phyloP scores from a whole-genome alignment of 2,329 filamentous ascomycete genomes.

The Stachybotrys chlorohalonatus region DNA sequence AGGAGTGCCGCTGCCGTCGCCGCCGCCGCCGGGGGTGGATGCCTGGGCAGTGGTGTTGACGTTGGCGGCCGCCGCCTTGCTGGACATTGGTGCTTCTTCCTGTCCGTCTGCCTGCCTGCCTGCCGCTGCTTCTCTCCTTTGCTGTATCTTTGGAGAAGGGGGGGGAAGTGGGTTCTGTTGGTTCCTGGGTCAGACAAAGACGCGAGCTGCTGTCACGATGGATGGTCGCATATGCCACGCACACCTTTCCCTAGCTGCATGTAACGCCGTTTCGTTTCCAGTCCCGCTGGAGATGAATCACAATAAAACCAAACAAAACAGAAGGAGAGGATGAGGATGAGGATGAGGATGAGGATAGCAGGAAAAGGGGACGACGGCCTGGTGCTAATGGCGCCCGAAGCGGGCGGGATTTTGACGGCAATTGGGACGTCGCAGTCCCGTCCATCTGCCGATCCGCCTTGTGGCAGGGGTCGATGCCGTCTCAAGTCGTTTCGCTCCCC shows the following conservation, averaged over 20 bases:
- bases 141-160: too few species aligned
- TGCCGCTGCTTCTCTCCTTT: too few species aligned
- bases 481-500: not conserved
- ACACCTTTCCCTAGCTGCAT: too few species aligned
- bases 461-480: not conserved
- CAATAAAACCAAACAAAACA: not conserved
- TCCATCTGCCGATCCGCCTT: not conserved
- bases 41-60: not conserved
- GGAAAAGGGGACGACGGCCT: not conserved
- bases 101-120: not conserved
- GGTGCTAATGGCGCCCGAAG: not conserved
- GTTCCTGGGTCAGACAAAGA: too few species aligned
- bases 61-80: not conserved
- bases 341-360: not conserved
- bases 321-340: constrained; percentile 1
- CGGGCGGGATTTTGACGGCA: not conserved
- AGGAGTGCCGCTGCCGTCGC: too few species aligned
- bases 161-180: too few species aligned
- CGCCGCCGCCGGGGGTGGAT: not conserved
- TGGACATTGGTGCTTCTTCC: not conserved
- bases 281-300: not conserved
- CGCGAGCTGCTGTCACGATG: too few species aligned
- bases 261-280: too few species aligned
- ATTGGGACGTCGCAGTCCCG: not conserved
- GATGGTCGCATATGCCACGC: too few species aligned